Percentiles rank a stretch among this genome's conserved stretches.
Conservation (phyloP, 805 yeast species). For the Zygoascus ofunaensis region DNA sequence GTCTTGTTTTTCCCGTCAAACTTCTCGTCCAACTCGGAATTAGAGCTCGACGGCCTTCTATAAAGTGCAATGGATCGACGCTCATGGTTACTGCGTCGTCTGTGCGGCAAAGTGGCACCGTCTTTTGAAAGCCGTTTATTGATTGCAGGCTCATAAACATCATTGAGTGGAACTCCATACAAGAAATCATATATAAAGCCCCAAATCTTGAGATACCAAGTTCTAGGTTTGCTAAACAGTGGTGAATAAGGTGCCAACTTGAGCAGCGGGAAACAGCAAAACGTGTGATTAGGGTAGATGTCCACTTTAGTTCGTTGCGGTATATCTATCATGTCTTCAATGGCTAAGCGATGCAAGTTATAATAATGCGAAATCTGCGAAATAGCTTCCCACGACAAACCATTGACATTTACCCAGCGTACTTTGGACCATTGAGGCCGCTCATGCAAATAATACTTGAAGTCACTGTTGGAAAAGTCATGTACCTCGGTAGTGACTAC, state of each 20-base stretch:
- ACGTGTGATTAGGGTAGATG: slow-evolving; percentile 42
- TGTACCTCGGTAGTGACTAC: slow-evolving; percentile 37
- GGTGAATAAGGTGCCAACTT: slow-evolving; percentile 26
- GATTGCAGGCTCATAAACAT: neutral
- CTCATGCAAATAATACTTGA: slow-evolving; percentile 26
- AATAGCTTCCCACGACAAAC: slow-evolving; percentile 54
- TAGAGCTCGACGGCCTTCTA: too few species aligned
- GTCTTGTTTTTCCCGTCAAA: slow-evolving; percentile 1
- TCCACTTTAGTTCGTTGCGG: slow-evolving; percentile 55
- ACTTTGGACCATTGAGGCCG: slow-evolving; percentile 43
- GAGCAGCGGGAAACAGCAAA: slow-evolving; percentile 46
- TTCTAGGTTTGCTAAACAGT: slow-evolving; percentile 1
- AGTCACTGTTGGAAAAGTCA: slow-evolving; percentile 22
- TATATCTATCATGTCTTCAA: slow-evolving; percentile 55
- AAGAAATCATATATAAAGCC: neutral
- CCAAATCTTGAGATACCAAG: neutral
- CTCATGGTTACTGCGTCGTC: neutral
- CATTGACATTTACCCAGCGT: slow-evolving; percentile 51
- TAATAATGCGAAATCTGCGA: slow-evolving; percentile 37
- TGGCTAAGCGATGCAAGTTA: slow-evolving; percentile 44
- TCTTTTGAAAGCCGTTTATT: neutral
- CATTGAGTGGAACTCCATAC: neutral
- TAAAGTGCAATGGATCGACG: neutral
- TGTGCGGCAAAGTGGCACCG: neutral
- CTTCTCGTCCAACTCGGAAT: neutral